Conservation (phyloP, 768 basidiomycete genomes). For the Boletus reticuloceps region DNA sequence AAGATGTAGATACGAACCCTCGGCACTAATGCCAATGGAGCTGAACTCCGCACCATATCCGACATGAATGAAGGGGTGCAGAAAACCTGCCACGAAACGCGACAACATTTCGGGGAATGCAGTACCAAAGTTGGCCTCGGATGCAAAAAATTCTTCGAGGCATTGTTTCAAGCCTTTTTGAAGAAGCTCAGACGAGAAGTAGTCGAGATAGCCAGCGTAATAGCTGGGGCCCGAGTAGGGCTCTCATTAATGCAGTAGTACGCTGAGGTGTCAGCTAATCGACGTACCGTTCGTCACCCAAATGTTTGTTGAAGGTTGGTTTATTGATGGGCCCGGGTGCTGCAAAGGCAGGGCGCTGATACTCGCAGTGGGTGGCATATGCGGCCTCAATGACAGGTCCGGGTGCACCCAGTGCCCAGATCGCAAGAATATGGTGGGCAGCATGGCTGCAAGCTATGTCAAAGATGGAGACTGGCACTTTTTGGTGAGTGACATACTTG, state of each 20-base stretch:
- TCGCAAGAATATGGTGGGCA: slow-evolving; percentile 54
- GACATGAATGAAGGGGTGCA: slow-evolving; percentile 65
- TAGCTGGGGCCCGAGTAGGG: slow-evolving; percentile 37
- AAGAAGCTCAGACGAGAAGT: slow-evolving; percentile 46
- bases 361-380: slow-evolving; percentile 39
- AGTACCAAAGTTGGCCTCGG: slow-evolving; percentile 40
- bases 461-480: slow-evolving; percentile 7
- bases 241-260: background rate
- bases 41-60: slow-evolving; percentile 66
- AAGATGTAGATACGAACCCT: slow-evolving; percentile 46
- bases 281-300: slow-evolving; percentile 55
- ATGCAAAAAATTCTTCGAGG: slow-evolving; percentile 59
- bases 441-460: slow-evolving; percentile 44
- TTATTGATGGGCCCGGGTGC: slow-evolving; percentile 19
- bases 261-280: background rate
- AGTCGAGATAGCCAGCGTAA: slow-evolving; percentile 56
- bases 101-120: slow-evolving; percentile 45
- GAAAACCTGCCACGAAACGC: slow-evolving; percentile 51
- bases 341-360: slow-evolving; percentile 36
- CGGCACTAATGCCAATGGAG: slow-evolving; percentile 55
- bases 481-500: slow-evolving; percentile 22
- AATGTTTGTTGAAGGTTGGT: slow-evolving; percentile 51
- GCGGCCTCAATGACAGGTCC: slow-evolving; percentile 40
- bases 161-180: slow-evolving; percentile 41
- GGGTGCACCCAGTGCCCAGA: slow-evolving; percentile 59